Conservation (phyloP, 2,329 filamentous ascomycete species). For the Trichoderma koningii region DNA sequence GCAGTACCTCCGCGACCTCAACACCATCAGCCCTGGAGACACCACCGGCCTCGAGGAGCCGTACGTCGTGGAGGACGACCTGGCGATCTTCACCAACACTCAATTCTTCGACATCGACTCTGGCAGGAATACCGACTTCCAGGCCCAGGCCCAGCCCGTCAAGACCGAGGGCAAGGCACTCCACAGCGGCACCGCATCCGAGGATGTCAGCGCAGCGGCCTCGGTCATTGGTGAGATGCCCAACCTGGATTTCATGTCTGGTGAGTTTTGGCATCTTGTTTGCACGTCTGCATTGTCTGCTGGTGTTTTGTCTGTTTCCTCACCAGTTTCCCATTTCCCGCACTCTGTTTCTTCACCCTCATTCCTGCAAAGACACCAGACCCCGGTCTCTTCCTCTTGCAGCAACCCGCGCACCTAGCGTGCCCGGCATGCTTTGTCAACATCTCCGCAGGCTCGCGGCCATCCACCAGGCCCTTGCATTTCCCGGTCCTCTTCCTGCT, state of each 20-base stretch:
- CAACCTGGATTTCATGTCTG: slow-evolving; percentile 53
- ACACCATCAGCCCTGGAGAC: slow-evolving; percentile 68
- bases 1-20: slow-evolving; percentile 84
- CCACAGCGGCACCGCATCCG: slow-evolving; percentile 40
- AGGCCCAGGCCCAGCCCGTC: slow-evolving; percentile 52
- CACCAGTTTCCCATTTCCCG: not conserved
- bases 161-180: slow-evolving; percentile 46
- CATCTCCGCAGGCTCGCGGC: slow-evolving; percentile 12
- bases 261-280: slow-evolving; percentile 43
- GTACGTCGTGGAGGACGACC: slow-evolving; percentile 68
- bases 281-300: slow-evolving; percentile 15
- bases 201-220: slow-evolving; percentile 45
- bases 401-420: slow-evolving; percentile 17
- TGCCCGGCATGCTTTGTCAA: slow-evolving; percentile 15
- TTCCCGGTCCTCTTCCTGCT: slow-evolving; percentile 17
- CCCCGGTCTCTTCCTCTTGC: slow-evolving; percentile 16
- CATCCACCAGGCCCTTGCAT: slow-evolving; percentile 18
- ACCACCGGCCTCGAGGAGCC: slow-evolving; percentile 55
- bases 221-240: slow-evolving; percentile 51
- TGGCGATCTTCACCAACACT: slow-evolving; percentile 79
- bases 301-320: not conserved
- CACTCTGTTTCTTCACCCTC: not conserved
- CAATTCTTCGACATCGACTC: slow-evolving; percentile 80
- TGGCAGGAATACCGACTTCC: slow-evolving; percentile 60
- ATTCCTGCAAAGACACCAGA: slow-evolving; percentile 5